Percentiles rank a stretch among this genome's conserved stretches.
Evolutionary conservation across 2,329 filamentous ascomycete genomes (phyloP).

Genomic region (Periconia sp.): DNA sequence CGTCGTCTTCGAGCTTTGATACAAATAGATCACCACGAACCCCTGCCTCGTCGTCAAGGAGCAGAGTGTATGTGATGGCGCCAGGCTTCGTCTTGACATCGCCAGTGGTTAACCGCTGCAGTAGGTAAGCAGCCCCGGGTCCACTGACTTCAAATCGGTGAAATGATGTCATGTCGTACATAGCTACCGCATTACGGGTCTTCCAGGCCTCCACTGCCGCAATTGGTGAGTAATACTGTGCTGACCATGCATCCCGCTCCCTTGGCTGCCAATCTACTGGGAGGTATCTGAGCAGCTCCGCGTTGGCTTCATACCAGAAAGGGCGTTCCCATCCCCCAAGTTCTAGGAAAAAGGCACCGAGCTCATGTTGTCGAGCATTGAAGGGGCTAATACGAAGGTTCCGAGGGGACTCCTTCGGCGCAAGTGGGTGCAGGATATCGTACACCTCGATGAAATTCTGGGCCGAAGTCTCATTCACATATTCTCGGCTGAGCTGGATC

Average conservation of each 20-base stretch:
- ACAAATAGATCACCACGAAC: slow-evolving; percentile 65
- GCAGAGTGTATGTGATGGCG: slow-evolving; percentile 61
- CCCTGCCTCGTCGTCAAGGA: slow-evolving; percentile 61
- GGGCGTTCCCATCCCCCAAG: slow-evolving; percentile 67
- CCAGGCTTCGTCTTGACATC: slow-evolving; percentile 57
- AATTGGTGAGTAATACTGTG: slow-evolving; percentile 63
- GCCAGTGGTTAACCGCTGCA: slow-evolving; percentile 61
- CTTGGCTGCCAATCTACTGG: slow-evolving; percentile 62
- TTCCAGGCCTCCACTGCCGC: slow-evolving; percentile 69
- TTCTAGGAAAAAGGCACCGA: slow-evolving; percentile 66
- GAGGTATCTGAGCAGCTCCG: slow-evolving; percentile 56
- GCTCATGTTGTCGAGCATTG: slow-evolving; percentile 59
- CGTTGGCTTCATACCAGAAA: slow-evolving; percentile 67
- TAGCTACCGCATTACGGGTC: slow-evolving; percentile 65
- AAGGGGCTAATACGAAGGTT: slow-evolving; percentile 67
- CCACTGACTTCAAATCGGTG: slow-evolving; percentile 65
- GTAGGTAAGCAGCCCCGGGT: slow-evolving; percentile 61
- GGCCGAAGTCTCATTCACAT: slow-evolving; percentile 64
- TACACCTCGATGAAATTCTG: slow-evolving; percentile 70
- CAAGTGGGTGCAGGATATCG: slow-evolving; percentile 67
- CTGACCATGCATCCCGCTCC: slow-evolving; percentile 65
- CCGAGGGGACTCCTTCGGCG: slow-evolving; percentile 63
- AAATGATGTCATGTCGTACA: slow-evolving; percentile 69
- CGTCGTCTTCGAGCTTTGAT: slow-evolving; percentile 56
- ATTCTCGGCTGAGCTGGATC: slow-evolving; percentile 62